These are phyloP conservation scores for Cordyceps cicadae DNA, from an alignment of 2,329 filamentous ascomycete genomes.

Conservation along the genomic window DNA sequence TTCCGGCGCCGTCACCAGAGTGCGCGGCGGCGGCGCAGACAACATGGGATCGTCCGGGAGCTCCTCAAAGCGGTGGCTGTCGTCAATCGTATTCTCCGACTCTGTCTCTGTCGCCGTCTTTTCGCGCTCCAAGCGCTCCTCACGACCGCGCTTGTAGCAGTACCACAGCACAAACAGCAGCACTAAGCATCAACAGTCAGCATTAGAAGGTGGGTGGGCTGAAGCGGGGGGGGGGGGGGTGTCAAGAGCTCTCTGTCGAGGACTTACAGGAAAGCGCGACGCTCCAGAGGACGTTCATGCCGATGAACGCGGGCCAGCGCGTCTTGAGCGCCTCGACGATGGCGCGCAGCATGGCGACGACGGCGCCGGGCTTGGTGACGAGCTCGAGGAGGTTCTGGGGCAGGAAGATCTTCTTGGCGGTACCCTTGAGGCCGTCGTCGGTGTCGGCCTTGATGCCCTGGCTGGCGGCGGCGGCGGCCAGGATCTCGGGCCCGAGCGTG, in stretches of 20 bases:
- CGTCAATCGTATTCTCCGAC: conserved; percentile 27
- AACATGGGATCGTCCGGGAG: conserved; percentile 40
- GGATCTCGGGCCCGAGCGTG: conserved; percentile 68
- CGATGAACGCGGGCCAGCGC: conserved; percentile 83
- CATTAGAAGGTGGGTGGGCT: too few species aligned
- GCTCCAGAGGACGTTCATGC: conserved; percentile 86
- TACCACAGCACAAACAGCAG: conserved; percentile 96
- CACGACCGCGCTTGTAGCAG: conserved; percentile 88
- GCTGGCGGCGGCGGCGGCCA: conserved; percentile 71
- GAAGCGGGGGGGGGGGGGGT: too few species aligned
- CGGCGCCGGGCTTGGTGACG: conserved; percentile 76
- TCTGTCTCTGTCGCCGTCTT: conserved; percentile 33
- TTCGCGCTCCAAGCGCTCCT: conserved; percentile 66
- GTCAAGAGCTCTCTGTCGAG: not conserved
- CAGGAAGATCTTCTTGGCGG: conserved; percentile 58
- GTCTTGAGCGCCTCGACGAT: conserved; percentile 83
- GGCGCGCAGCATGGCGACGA: conserved; percentile 77
- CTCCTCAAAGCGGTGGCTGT: conserved; percentile 37
- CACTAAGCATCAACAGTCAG: conserved; percentile 35
- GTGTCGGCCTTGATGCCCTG: conserved; percentile 54
- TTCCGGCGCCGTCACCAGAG: conserved; percentile 7
- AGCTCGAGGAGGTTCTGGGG: conserved; percentile 70
- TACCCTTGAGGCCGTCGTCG: conserved; percentile 49
- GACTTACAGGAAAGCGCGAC: conserved; percentile 74
- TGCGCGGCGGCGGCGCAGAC: conserved; percentile 25